phyloP scores from a whole-genome alignment of 139 green algal genomes.

The Spirogloea muscicola region DNA sequence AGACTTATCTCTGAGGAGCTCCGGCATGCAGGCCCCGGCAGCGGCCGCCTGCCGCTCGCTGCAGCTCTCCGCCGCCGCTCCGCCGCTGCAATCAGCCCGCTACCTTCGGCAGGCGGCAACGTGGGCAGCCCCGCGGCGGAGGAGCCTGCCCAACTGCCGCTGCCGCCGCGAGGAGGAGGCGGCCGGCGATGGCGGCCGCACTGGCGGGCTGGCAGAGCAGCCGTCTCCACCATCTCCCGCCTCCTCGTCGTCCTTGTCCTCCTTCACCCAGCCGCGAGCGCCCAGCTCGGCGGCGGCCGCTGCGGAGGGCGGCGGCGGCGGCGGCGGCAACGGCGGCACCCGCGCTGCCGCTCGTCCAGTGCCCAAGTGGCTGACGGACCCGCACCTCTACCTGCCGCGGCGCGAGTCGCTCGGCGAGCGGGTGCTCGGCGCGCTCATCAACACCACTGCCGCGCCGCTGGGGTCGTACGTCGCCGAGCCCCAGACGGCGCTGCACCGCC shows the following conservation, averaged over 20 bases:
- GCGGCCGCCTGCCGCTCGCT: no score
- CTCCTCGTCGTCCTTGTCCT: neutral
- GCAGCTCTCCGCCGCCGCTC: no score
- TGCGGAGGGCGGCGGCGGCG: no score
- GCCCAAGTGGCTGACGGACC: neutral
- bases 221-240: constrained; percentile 2
- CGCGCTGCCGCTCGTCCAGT: neutral
- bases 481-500: constrained; percentile 18
- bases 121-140: no score
- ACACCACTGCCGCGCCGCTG: constrained; percentile 23
- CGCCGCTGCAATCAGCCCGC: no score
- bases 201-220: no score
- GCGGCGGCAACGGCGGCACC: neutral
- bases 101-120: no score
- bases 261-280: neutral
- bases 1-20: no score
- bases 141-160: no score
- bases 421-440: constrained; percentile 20
- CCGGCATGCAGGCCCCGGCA: no score
- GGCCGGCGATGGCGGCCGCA: no score
- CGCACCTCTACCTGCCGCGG: neutral
- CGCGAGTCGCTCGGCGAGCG: neutral
- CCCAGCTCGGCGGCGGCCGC: neutral
- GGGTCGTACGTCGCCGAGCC: constrained; percentile 30
- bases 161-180: no score